These are phyloP conservation scores for Flaveria ramosissima DNA, from an alignment of 129 eudicot species.

Conservation along the genomic window DNA sequence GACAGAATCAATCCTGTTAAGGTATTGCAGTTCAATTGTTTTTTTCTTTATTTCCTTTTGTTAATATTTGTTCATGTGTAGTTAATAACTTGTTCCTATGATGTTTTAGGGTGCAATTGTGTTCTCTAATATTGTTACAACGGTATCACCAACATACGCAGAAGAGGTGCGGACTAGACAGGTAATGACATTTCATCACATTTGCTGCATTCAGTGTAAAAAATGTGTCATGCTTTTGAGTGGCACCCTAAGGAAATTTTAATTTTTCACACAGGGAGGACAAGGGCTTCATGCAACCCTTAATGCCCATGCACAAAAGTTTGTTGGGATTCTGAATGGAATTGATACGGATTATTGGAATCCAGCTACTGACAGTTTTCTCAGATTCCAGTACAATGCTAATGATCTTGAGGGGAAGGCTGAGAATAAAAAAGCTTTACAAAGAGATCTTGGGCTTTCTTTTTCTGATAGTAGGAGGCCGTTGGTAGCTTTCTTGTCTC, in stretches of 20 bases:
- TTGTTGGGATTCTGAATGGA: slow-evolving; percentile 92
- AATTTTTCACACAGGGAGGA: slow-evolving; percentile 67
- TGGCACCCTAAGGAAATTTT: background rate
- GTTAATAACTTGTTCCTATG: slow-evolving; percentile 22
- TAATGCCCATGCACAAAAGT: slow-evolving; percentile 81
- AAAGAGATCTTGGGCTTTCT: slow-evolving; percentile 72
- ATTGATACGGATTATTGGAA: slow-evolving; percentile 96
- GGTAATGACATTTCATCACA: slow-evolving; percentile 48
- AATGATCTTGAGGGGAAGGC: slow-evolving; percentile 74
- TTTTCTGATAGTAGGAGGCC: slow-evolving; percentile 61
- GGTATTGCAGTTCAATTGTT: slow-evolving; percentile 39
- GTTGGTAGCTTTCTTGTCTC: slow-evolving; percentile 48
- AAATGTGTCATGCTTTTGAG: slow-evolving; percentile 9
- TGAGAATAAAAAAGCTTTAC: slow-evolving; percentile 73
- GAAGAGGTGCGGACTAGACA: slow-evolving; percentile 85
- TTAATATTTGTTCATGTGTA: background rate
- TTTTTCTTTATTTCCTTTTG: background rate
- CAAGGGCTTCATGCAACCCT: slow-evolving; percentile 87
- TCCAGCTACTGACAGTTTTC: slow-evolving; percentile 84
- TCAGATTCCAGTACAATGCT: slow-evolving; percentile 70
- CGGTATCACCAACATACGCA: slow-evolving; percentile 97
- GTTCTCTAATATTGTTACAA: slow-evolving; percentile 94
- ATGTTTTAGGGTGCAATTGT: slow-evolving; percentile 88
- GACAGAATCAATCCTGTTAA: slow-evolving; percentile 86
- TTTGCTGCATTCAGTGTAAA: slow-evolving; percentile 10